These are phyloP conservation scores for Chlorella ohadii DNA, from an alignment of 139 green algal species.

Conservation along the genomic window DNA sequence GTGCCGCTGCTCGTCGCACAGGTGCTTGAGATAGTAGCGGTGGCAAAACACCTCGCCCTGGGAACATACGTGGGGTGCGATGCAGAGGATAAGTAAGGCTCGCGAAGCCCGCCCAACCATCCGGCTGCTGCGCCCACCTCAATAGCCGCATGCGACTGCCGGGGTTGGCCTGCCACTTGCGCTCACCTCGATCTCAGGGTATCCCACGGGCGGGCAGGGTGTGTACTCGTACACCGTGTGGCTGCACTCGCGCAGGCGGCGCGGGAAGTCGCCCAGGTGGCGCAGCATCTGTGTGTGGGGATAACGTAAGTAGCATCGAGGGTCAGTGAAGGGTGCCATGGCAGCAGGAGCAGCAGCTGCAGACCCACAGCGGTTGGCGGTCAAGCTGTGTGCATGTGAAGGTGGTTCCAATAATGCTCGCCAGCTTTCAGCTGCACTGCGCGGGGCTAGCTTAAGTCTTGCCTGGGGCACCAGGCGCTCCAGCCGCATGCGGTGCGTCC, in stretches of 20 bases:
- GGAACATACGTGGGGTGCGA: too few relatives aligned
- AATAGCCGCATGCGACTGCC: too few relatives aligned
- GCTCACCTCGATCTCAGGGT: slow-evolving; percentile 81
- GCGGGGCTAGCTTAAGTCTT: neutral
- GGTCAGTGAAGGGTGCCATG: too few relatives aligned
- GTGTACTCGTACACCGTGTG: slow-evolving; percentile 88
- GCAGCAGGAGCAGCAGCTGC: too few relatives aligned
- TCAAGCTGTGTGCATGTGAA: too few relatives aligned
- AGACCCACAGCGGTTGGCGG: too few relatives aligned
- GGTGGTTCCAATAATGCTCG: too few relatives aligned
- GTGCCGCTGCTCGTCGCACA: slow-evolving; percentile 86
- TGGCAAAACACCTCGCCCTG: slow-evolving; percentile 90
- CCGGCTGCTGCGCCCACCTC: too few relatives aligned
- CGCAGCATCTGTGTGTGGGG: slow-evolving; percentile 51
- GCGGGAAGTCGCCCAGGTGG: slow-evolving; percentile 78
- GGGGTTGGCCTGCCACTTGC: slow-evolving; percentile 28
- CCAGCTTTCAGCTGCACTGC: too few relatives aligned
- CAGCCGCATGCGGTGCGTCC: slow-evolving; percentile 89
- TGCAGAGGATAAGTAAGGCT: too few relatives aligned
- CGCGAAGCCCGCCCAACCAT: too few relatives aligned
- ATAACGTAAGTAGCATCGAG: too few relatives aligned
- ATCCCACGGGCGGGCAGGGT: slow-evolving; percentile 86
- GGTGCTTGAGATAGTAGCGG: slow-evolving; percentile 94
- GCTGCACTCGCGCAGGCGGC: slow-evolving; percentile 69
- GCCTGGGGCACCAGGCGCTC: slow-evolving; percentile 80